Evolutionary conservation across 2,329 filamentous ascomycete genomes (phyloP).

Genomic region (Apiospora sp.): DNA sequence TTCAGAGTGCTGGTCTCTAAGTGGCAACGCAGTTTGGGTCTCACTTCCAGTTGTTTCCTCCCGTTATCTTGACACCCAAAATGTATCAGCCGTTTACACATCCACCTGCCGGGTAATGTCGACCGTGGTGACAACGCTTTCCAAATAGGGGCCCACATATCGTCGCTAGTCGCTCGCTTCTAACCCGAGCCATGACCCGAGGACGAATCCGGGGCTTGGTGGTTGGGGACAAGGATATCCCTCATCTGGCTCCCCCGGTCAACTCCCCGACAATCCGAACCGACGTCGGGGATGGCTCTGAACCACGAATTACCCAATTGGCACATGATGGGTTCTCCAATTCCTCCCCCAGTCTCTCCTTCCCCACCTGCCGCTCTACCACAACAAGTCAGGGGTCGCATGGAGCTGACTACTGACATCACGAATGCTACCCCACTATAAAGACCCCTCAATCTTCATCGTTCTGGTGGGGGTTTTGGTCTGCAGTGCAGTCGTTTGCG

Average conservation of each 20-base stretch:
- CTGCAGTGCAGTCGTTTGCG: neutral
- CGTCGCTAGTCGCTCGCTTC: slow-evolving; percentile 1
- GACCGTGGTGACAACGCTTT: neutral
- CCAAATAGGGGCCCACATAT: neutral
- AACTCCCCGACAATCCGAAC: slow-evolving; percentile 4
- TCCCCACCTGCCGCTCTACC: neutral
- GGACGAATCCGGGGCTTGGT: neutral
- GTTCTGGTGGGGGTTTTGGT: neutral
- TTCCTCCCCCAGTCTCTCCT: neutral
- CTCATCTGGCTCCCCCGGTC: neutral
- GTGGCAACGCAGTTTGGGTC: neutral
- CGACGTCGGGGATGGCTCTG: neutral
- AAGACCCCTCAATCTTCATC: slow-evolving; percentile 14
- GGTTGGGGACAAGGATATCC: neutral
- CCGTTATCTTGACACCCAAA: neutral
- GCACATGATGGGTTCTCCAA: neutral
- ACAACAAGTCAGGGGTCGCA: neutral
- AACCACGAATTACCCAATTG: neutral
- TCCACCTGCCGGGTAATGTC: slow-evolving; percentile 8
- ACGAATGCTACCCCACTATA: neutral
- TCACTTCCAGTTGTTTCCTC: neutral
- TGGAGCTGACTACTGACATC: neutral
- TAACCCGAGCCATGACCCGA: slow-evolving; percentile 17
- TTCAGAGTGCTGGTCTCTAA: neutral
- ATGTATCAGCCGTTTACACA: neutral